Evolutionary conservation across 345 rosid species (phyloP).

Genomic region (Gossypium arboreum): DNA sequence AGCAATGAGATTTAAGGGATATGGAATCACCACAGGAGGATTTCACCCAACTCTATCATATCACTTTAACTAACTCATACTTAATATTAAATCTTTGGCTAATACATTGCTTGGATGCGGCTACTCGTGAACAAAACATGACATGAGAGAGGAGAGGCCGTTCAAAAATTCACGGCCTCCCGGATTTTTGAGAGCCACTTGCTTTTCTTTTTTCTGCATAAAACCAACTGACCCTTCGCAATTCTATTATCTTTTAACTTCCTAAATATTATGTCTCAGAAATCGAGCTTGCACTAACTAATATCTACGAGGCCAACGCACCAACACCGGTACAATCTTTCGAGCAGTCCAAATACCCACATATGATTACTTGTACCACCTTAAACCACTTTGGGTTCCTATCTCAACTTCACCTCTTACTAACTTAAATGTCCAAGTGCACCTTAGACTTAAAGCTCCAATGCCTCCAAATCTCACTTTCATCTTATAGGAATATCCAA

Average conservation of each 20-base stretch:
- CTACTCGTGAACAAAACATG: constrained; percentile 20
- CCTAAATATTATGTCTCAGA: no score
- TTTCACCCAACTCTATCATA: constrained; percentile 22
- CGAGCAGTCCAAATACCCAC: no score
- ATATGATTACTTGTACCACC: no score
- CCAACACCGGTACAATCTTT: no score
- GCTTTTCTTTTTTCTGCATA: not conserved
- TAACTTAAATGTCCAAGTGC: no score
- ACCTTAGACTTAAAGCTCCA: no score
- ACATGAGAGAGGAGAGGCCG: constrained; percentile 27
- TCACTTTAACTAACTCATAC: not conserved
- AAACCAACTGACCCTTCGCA: not conserved
- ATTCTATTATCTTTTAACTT: not conserved
- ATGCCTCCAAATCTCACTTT: no score
- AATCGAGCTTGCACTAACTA: no score
- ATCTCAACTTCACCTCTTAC: no score
- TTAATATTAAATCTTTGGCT: constrained; percentile 15
- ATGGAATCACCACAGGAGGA: constrained; percentile 26
- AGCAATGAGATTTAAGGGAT: constrained; percentile 18
- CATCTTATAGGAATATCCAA: no score
- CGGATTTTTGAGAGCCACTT: constrained; percentile 33
- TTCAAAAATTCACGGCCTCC: constrained; percentile 27
- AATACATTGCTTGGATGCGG: constrained; percentile 27
- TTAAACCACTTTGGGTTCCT: no score
- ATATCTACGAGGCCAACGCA: no score